Percentiles rank a stretch among this genome's conserved stretches.
Evolutionary conservation across 2,329 filamentous ascomycete species (phyloP).

Genomic region (Endothia cerciana): DNA sequence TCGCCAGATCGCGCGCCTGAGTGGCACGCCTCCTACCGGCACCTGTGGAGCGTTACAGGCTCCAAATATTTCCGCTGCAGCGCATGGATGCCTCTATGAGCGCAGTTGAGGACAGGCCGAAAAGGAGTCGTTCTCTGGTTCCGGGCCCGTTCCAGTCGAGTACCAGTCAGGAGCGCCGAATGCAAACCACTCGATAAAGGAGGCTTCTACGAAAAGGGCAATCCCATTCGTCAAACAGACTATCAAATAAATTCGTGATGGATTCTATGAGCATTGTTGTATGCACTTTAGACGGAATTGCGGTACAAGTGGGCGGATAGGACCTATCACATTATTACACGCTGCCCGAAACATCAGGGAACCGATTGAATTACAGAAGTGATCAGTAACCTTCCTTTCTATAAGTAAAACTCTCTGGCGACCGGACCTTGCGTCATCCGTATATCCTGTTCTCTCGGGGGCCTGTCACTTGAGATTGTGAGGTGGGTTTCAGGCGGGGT

Average conservation of each 20-base stretch:
- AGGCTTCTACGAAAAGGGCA: neutral
- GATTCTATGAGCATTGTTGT: neutral
- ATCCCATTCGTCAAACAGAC: neutral
- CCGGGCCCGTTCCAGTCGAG: neutral
- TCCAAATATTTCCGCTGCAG: neutral
- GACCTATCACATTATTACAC: neutral
- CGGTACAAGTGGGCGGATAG: neutral
- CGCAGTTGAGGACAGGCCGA: neutral
- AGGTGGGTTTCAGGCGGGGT: neutral
- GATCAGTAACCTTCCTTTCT: conserved; percentile 4
- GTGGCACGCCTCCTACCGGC: too few species aligned
- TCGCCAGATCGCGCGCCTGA: neutral
- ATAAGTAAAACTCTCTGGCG: conserved; percentile 9
- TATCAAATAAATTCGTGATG: neutral
- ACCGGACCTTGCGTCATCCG: neutral
- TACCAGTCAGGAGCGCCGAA: neutral
- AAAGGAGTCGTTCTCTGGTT: neutral
- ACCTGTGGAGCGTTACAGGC: too few species aligned
- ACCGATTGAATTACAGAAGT: conserved; percentile 4
- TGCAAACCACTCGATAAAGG: neutral
- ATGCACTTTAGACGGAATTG: neutral
- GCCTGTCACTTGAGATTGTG: neutral
- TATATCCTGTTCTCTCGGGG: conserved; percentile 6
- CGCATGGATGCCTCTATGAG: neutral
- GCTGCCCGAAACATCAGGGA: neutral